Evolutionary conservation across 192 early-diverging fungal genomes (phyloP), one percentile per base, ranked within the genome.

Genomic region (Mortierella alpina): DNA sequence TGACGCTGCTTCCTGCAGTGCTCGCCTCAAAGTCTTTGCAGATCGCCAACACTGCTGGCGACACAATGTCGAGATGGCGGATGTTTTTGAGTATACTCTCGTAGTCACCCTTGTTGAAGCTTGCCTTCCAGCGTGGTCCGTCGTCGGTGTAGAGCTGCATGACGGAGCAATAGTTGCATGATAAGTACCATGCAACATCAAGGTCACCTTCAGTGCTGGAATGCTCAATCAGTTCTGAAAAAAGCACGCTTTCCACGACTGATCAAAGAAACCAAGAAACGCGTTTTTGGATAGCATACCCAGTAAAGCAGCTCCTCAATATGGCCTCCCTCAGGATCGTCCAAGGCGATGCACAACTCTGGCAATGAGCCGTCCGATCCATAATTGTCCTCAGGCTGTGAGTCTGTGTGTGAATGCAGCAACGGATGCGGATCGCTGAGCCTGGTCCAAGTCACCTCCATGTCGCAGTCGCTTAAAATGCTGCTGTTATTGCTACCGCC

Each of bases 81-180:
- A 74, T 53, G 72, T 66, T 74, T 2, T 62, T 7, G 6, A 74
- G 48, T 45, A 74, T 74, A 5, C 7, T 17, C 3, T 4, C 1
- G 18, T 74, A 74, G 47, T 74, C 67, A 10, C 46, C 40, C 5
- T 48, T 48, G 5, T 63, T 67, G 20, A 74, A 74, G 22, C n/a
- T 22, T 18, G 15, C 13, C 4, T 41, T 9, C 72, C 72, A 74
- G 5, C 50, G 15, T 14, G 42, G 10, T 0, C 49, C 42, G 4
- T 74, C 20, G 54, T 74, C 18, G 2, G 72, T 74, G 44, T 74
- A 74, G 5, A 74, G 40, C 72, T 74, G 15, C 7, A 13, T 7
- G 41, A 70, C 20, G 46, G 7, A 20, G 42, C 31, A 41, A 60
- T 39, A 60, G 23, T 6, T 44, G 23, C n/a, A 31, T 31, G 31